phyloP scores from a whole-genome alignment of 2,329 filamentous ascomycete genomes.

The Botrytis hyacinthi region DNA sequence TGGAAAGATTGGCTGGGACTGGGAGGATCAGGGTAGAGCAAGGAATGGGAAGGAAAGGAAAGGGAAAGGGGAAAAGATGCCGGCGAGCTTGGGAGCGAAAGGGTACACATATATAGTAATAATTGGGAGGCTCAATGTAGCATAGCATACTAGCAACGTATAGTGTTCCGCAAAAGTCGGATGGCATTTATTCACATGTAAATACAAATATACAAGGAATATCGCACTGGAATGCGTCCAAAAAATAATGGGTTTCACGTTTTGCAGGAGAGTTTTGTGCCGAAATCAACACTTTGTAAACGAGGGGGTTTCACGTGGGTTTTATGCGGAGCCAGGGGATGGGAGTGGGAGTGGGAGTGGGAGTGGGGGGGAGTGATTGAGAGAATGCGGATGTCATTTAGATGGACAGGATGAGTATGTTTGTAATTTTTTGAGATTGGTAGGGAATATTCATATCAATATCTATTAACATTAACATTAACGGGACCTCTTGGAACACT shows the following conservation, averaged over 20 bases:
- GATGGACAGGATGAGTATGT: too few relatives aligned
- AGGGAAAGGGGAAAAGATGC: not conserved
- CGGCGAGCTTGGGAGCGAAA: not conserved
- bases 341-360: not conserved
- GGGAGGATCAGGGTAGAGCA: not conserved
- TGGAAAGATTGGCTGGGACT: not conserved
- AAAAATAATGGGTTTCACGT: not conserved
- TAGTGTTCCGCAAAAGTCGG: not conserved
- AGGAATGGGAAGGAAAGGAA: not conserved
- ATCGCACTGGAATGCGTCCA: not conserved
- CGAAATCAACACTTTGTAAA: not conserved
- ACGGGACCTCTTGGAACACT: too few relatives aligned
- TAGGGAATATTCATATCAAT: too few relatives aligned
- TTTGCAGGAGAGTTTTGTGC: not conserved
- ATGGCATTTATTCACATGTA: not conserved
- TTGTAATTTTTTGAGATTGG: too few relatives aligned
- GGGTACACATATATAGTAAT: constrained; percentile 9
- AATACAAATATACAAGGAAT: not conserved
- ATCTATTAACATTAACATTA: too few relatives aligned
- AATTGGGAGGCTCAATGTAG: not conserved
- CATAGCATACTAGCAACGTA: not conserved
- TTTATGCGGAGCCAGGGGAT: not conserved
- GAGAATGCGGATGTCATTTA: too few relatives aligned
- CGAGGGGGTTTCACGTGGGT: not conserved
- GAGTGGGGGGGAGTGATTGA: not conserved